phyloP scores from a whole-genome alignment of 352 stramenopile species.

The Phytophthora megakarya region DNA sequence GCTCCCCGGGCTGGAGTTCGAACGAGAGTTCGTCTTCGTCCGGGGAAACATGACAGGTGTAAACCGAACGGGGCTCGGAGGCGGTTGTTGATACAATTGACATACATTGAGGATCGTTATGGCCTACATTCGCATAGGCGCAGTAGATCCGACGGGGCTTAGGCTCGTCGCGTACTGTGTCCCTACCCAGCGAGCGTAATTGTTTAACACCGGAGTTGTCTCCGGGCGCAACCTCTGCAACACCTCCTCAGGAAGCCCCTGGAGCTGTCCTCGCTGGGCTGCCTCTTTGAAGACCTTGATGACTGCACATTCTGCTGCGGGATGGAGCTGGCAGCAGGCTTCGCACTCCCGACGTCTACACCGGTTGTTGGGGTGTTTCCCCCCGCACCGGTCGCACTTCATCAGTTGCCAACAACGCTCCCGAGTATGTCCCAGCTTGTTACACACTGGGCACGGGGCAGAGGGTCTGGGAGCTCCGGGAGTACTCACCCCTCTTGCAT shows the following conservation, averaged over 20 bases:
- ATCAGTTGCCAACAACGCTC: not conserved
- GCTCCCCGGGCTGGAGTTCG: no score
- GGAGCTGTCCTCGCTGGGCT: not conserved
- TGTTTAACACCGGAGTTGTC: constrained; percentile 13
- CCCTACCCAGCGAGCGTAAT: constrained; percentile 19
- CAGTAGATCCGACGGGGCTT: constrained; percentile 4
- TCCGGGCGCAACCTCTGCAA: no score
- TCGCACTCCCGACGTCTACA: not conserved
- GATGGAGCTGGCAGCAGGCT: no score
- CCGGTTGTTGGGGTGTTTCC: not conserved
- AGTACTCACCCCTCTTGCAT: no score
- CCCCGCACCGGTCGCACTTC: constrained; percentile 6
- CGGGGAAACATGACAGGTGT: not conserved
- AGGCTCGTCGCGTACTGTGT: constrained; percentile 25
- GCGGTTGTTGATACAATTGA: constrained; percentile 2
- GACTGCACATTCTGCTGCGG: not conserved
- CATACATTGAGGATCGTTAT: constrained; percentile 19
- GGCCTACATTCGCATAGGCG: constrained; percentile 10
- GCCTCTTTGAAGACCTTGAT: not conserved
- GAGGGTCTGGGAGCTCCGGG: no score
- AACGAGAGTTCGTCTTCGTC: no score
- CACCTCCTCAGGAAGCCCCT: no score
- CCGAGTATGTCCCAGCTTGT: not conserved
- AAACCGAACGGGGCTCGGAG: constrained; percentile 1
- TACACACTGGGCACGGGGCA: not conserved